Evolutionary conservation across 768 basidiomycete species (phyloP).

Genomic region (Naganishia vaughanmartiniae): DNA sequence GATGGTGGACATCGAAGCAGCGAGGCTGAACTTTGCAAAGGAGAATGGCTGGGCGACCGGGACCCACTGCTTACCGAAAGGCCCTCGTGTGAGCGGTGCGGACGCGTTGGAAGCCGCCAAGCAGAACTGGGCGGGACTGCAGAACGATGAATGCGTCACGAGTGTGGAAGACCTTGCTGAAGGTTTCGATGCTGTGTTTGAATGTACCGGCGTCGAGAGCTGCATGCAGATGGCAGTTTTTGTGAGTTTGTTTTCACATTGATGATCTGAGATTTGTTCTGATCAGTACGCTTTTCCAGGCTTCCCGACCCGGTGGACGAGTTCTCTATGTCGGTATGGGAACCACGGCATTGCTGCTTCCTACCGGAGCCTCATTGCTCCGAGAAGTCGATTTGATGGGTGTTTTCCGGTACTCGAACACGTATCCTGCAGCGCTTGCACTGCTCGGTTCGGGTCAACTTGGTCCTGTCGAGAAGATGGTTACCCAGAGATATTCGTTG

Average conservation of each 20-base stretch:
- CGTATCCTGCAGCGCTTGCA: conserved; percentile 78
- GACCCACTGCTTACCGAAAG: conserved; percentile 64
- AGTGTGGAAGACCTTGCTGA: conserved; percentile 62
- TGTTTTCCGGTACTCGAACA: conserved; percentile 80
- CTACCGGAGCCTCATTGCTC: conserved; percentile 75
- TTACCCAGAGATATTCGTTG: conserved; percentile 59
- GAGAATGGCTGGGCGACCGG: conserved; percentile 71
- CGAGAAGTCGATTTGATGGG: conserved; percentile 92
- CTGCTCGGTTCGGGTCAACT: conserved; percentile 72
- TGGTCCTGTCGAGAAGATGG: conserved; percentile 65
- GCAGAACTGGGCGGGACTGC: conserved; percentile 45
- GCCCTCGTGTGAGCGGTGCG: conserved; percentile 45
- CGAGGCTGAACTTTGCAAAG: conserved; percentile 74
- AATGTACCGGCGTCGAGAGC: conserved; percentile 90
- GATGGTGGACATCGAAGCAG: conserved; percentile 80
- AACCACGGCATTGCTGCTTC: conserved; percentile 72
- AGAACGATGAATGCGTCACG: conserved; percentile 60
- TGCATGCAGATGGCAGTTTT: conserved; percentile 88
- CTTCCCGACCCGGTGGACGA: conserved; percentile 77
- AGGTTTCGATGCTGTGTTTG: conserved; percentile 89
- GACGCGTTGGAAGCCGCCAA: conserved; percentile 47
- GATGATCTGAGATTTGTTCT: conserved; percentile 29
- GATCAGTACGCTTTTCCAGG: conserved; percentile 54
- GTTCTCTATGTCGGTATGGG: conserved; percentile 97
- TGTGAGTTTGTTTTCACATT: conserved; percentile 59